Base-by-base conservation (phyloP, 192 early-diverging fungal species). In the Phycomyces nitens region DNA sequence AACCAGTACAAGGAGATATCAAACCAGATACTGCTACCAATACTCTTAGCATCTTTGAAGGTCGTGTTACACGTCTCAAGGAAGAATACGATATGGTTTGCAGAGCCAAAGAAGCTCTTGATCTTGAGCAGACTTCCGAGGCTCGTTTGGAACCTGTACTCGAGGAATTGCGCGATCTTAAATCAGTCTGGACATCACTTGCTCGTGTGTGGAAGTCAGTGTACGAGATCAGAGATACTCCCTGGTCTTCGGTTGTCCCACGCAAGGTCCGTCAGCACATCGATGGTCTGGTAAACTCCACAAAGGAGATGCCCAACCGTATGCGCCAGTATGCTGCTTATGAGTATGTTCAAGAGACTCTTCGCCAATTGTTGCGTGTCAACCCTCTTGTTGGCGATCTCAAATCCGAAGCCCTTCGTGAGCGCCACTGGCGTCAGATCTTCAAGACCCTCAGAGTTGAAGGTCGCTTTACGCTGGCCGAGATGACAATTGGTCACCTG, bases 311-410 rank as follows among this genome's bases (percentile, higher is more conserved):
- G 87, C 94, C 93, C n/a, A 92, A 85, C 80, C 89, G 91, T 51
- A 96, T 97, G 91, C 86, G 96, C 16, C 90, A 94, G 70, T 99
- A 99, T 81, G 92, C 92, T 3, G 96, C 98, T 0, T 99, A 90
- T 64, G 94, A 99, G 70, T 93, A 91, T 65, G 83, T 96, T 51
- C 95, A 98, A 64, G 89, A 94, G 55, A 84, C 84, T 18, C 77
- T 99, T 56, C 84, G 89, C 39, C 73, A 78, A 1, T 84, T 91
- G 60, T 77, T 96, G 39, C 92, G 92, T 78, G 84, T 89, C 22
- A 94, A 97, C 75, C 66, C 84, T 0, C 71, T 93, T 22, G 65
- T 98, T 16, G 78, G 86, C 3, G 96, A 97, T 21, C 82, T 99
- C 38, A 97, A 97, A 74, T 97, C 96, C 0, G 98, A 97, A 58